Percentiles rank a stretch among this genome's conserved stretches.
These are phyloP conservation scores for Endothia cerciana DNA, from an alignment of 2,329 filamentous ascomycete species.

Conservation along the genomic window DNA sequence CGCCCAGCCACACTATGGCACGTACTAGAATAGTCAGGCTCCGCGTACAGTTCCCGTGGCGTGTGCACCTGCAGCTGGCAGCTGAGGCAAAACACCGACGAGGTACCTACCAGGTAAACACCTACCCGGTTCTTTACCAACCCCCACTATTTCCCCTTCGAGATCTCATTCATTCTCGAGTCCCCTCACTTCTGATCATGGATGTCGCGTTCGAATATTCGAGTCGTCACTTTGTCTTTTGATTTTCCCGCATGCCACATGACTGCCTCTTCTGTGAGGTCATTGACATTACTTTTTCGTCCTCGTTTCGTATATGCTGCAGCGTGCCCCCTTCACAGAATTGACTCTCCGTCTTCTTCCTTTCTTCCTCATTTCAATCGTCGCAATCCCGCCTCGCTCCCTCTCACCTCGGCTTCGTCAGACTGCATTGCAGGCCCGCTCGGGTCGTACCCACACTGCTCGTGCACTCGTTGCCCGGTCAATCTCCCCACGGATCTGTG, in stretches of 20 bases:
- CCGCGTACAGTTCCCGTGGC: slow-evolving; percentile 2
- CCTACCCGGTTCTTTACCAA: not conserved
- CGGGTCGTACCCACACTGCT: slow-evolving; percentile 10
- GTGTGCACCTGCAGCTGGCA: slow-evolving; percentile 19
- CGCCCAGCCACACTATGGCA: not conserved
- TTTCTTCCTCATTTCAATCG: not conserved
- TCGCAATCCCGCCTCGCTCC: not conserved
- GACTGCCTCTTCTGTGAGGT: not conserved
- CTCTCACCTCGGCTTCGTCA: not conserved
- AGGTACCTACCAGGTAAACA: not conserved
- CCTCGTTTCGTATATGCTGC: slow-evolving; percentile 4
- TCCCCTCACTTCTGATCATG: not conserved
- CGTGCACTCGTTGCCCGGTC: slow-evolving; percentile 16
- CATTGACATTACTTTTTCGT: not conserved
- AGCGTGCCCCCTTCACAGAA: not conserved
- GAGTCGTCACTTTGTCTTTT: not conserved
- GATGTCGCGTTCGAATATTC: not conserved
- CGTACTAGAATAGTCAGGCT: not conserved
- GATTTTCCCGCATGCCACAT: slow-evolving; percentile 1
- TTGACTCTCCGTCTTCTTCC: not conserved
- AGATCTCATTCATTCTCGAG: not conserved
- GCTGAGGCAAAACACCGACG: slow-evolving; percentile 10
- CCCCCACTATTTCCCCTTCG: not conserved
- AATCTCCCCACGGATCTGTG: slow-evolving; percentile 9
- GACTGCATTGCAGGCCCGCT: not conserved